Evolutionary conservation across 108 stramenopile genomes (phyloP), one percentile per base, ranked within the genome.

Genomic region (Cyclotella baltica): DNA sequence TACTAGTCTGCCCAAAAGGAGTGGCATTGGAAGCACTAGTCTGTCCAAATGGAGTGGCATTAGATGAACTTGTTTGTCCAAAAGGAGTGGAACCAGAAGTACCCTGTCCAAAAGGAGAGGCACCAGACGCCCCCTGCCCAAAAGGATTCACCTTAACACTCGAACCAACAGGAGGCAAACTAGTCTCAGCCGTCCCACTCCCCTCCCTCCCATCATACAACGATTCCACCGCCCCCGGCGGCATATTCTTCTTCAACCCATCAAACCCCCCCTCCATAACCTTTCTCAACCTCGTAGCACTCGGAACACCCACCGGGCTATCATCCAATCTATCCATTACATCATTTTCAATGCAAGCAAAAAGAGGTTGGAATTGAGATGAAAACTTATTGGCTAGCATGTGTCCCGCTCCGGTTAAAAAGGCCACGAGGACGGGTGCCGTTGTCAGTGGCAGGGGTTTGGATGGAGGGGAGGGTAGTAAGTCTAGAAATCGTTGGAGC

Each of bases 381-480:
- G 87, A 53, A 67, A 84, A 87, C 36, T 78, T 85, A 46, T 89
- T 90, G 4, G 92, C 89, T 35, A 96, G 63, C 94, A 96, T 96
- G 78, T 93, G 91, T 28, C 94, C 94, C 1, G 94, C 92, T 27
- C 86, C 91, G 0, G 92, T 88, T 38, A 96, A 62, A 67, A 96
- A 96, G 4, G 92, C 88, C 50, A 87, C 89, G 20, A 96, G 83
- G n/a, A 96, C 92, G 2, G 94, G 92, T 23, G 94, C 92, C 1
- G 92, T 93, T 47, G 87, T 31, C 20, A 96, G 64, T 5, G 94
- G 92, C 3, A 96, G 74, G 0, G 92, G 89, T 13, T 87, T 51
- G 0, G 67, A 62, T n/a, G 88, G 86, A 50, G 90, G 47, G 1
- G 74, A 76, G 0, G 94, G 94, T 11, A 96, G 55, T 0, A 87